Evolutionary conservation across 2,329 filamentous ascomycete species (phyloP), one percentile per base, ranked within the genome.

Genomic region (Sclerotinia sclerotiorum): DNA sequence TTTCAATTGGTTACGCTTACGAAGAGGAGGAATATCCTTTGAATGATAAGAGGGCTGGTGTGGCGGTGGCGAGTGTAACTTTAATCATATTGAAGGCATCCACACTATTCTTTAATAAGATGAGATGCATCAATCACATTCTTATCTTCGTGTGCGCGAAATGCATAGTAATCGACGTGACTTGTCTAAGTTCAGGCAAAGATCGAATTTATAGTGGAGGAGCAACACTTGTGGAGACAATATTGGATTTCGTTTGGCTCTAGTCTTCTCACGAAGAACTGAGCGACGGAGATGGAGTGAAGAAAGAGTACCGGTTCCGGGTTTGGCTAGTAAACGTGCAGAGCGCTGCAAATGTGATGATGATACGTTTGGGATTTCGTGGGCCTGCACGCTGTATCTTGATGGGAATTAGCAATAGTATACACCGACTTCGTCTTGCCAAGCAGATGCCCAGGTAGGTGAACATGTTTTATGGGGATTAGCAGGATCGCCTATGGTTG

Each of bases 51-150:
- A 32, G 44, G 46, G 48, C 46, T 63, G 19, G 32, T 52, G 61
- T 63, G 61, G 48, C 61, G n/a, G 46, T 63, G 48, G 46, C 29
- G 35, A 63, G n/a, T 49, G 42, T 39, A 51, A 27, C 21, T 52
- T 5, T 52, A 10, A 64, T 1, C 19, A 49, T 48, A 19, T 4
- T 42, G 57, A 61, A 46, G 42, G 17, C 11, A 61, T 61, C 2
- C 19, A 39, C 19, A 54, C 48, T n/a, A 46, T 39, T 29, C 0
- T 49, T 39, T 62, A 2, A 49, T 15, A 48, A 32, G 21, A 42
- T 27, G 44, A 49, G 27, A 48, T 11, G 29, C 6, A 39, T 24
- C 15, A 13, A 32, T 62, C 7, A 24, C 5, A 29, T 4, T 29
- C 1, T 57, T n/a, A 57, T 24, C 6, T 15, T 21, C 5, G 5